Conservation (phyloP, 164 flowering plant genomes). For the Cinnamomum micranthum region DNA sequence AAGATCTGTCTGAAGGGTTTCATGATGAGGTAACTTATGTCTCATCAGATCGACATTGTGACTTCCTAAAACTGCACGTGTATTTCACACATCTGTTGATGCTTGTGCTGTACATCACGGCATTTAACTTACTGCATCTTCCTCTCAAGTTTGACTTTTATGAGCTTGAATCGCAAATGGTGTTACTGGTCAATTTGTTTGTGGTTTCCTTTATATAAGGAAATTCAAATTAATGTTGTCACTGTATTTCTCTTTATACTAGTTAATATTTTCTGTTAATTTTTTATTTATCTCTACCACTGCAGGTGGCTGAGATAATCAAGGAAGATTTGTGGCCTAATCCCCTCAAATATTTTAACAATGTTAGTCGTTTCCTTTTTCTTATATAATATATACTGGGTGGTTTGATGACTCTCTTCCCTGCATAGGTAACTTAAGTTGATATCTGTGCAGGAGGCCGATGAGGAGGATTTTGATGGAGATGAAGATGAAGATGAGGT, state of each 20-base stretch:
- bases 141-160: neutral
- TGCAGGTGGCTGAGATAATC: slow-evolving; percentile 51
- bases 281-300: neutral
- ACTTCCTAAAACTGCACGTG: neutral
- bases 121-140: neutral
- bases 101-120: neutral
- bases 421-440: neutral
- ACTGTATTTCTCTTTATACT: neutral
- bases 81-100: neutral
- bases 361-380: slow-evolving; percentile 23
- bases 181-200: neutral
- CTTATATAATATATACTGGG: neutral
- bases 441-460: slow-evolving; percentile 37
- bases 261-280: neutral
- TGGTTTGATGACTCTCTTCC: neutral
- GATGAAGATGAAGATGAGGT: slow-evolving; percentile 29
- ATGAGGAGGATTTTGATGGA: slow-evolving; percentile 41
- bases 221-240: neutral
- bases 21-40: slow-evolving; percentile 37
- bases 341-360: slow-evolving; percentile 51
- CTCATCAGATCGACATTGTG: too few relatives aligned
- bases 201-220: neutral
- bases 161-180: neutral
- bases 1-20: slow-evolving; percentile 31
- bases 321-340: slow-evolving; percentile 60